Base-by-base conservation (phyloP, 208 protist species). In the Trypanosoma platydactyli region DNA sequence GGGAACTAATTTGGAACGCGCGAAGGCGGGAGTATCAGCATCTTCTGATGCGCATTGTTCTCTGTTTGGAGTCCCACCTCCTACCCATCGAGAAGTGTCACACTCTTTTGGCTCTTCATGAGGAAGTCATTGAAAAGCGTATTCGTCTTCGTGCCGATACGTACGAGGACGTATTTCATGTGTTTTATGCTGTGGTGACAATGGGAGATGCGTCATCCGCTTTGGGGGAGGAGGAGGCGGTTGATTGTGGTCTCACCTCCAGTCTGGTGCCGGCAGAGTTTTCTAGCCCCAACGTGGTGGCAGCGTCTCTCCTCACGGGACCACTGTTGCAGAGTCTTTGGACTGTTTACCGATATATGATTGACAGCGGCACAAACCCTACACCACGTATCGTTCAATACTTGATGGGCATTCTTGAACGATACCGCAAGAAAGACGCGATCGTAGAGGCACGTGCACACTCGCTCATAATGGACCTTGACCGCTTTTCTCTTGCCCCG, bases 361-460 rank as follows among this genome's bases (percentile, higher is more conserved):
- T 94, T 20, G 87, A 94, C 68, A 94, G 87, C 69, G 87, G 87
- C 58, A 94, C 87, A 1, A 68, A 94, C 68, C 87, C 87, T 15
- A 86, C 81, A 3, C 25, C 83, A 25, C 84, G 82, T 46, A 70
- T 81, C 12, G 55, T 88, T 13, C 84, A 94, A 71, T 80, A 89
- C 62, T 58, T 91, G 49, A 94, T 94, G 87, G 87, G 80, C 3
- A 64, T 94, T 29, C 78, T 94, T 18, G 84, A 84, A 38, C 73
- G 71, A 73, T 59, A 69, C 60, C 27, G 66, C 52, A 49, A 46
- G 51, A 59, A 53, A 29, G 62, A 67, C 56, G 62, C 76, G 11
- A 61, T 79, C 27, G 59, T 93, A 48, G 85, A 94, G 51, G 78
- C 85, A 25, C 82, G 81, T 65, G 83, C 88, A 20, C 88, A 94